These are phyloP conservation scores for Rosa multiflora DNA, from an alignment of 306 rosid species.

Conservation along the genomic window DNA sequence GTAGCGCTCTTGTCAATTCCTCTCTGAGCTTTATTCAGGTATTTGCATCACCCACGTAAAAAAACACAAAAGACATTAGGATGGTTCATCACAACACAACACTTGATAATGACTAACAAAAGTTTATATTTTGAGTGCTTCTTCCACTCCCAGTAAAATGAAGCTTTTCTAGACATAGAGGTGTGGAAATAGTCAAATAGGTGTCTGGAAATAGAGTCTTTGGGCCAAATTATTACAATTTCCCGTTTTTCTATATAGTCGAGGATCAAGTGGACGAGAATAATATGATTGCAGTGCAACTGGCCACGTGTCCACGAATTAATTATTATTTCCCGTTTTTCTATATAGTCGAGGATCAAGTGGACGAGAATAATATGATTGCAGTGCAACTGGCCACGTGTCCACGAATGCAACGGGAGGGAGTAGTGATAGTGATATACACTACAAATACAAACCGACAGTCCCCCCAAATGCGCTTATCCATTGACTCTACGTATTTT, in stretches of 20 bases:
- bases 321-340: slow-evolving; percentile 12
- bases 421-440: slow-evolving; percentile 15
- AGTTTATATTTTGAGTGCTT: not conserved
- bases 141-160: not conserved
- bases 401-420: slow-evolving; percentile 23
- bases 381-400: slow-evolving; percentile 46
- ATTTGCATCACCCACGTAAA: slow-evolving; percentile 31
- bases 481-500: slow-evolving; percentile 7
- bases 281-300: slow-evolving; percentile 35
- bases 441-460: slow-evolving; percentile 29
- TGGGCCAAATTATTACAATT: slow-evolving; percentile 16
- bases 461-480: slow-evolving; percentile 26
- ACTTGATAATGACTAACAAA: not conserved
- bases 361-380: slow-evolving; percentile 34
- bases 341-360: slow-evolving; percentile 18
- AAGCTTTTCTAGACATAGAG: not conserved
- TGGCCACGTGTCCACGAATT: slow-evolving; percentile 42
- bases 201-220: not conserved
- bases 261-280: slow-evolving; percentile 34
- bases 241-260: not conserved
- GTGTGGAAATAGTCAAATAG: slow-evolving; percentile 22
- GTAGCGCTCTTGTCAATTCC: slow-evolving; percentile 66
- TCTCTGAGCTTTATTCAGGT: slow-evolving; percentile 64
- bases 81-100: not conserved
- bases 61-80: slow-evolving; percentile 10